Evolutionary conservation across 352 stramenopile species (phyloP).

Genomic region (Globisporangium spinosum): DNA sequence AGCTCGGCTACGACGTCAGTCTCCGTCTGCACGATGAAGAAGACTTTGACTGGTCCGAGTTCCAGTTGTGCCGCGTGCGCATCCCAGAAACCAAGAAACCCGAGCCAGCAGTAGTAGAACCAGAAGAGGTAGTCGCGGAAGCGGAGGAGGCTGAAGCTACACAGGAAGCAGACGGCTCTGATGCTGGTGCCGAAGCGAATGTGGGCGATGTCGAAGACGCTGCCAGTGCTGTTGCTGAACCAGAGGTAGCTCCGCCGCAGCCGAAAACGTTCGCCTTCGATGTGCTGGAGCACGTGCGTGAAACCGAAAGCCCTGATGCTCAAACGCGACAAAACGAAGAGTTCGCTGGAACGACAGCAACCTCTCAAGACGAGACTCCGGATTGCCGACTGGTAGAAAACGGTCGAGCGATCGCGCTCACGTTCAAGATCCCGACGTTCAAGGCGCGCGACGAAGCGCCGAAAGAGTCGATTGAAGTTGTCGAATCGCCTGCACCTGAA

Average conservation of each 20-base stretch:
- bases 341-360: not conserved
- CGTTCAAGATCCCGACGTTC: slow-evolving; percentile 21
- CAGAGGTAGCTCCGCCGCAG: not conserved
- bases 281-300: slow-evolving; percentile 15
- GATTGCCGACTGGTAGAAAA: slow-evolving; percentile 13
- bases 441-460: slow-evolving; percentile 12
- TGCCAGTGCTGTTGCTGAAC: not conserved
- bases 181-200: slow-evolving; percentile 5
- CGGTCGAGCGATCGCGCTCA: slow-evolving; percentile 17
- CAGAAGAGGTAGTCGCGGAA: not conserved
- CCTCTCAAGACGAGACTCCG: not conserved
- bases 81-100: slow-evolving; percentile 27
- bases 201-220: not conserved
- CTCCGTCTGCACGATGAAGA: slow-evolving; percentile 50
- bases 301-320: slow-evolving; percentile 1
- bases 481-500: not conserved
- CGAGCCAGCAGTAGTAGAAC: not conserved
- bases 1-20: slow-evolving; percentile 46
- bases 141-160: not conserved
- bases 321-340: slow-evolving; percentile 4
- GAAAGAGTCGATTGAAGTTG: slow-evolving; percentile 9
- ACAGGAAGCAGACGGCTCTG: not conserved
- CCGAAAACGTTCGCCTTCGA: slow-evolving; percentile 25
- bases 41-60: slow-evolving; percentile 53
- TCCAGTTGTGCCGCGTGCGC: slow-evolving; percentile 40